These are phyloP conservation scores for Clausena lansium DNA, from an alignment of 345 rosid genomes.

Conservation along the genomic window DNA sequence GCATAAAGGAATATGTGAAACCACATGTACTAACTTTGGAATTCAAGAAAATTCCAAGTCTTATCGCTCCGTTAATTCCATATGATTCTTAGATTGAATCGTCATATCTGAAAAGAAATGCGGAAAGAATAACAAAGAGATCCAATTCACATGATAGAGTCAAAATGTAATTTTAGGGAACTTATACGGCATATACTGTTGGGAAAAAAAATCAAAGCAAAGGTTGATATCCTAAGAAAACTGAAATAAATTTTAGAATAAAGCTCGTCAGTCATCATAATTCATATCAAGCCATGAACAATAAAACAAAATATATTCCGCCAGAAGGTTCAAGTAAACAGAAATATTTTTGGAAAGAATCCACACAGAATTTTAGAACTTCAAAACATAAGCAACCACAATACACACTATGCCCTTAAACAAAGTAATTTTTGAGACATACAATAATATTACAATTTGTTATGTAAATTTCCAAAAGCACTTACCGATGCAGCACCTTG, in stretches of 20 bases:
- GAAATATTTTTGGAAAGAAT: not conserved
- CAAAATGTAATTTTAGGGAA: not conserved
- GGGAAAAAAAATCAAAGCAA: not conserved
- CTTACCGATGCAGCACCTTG: constrained; percentile 46
- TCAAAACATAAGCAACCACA: not conserved
- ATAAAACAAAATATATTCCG: no score
- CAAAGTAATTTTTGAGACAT: not conserved
- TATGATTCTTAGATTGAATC: not conserved
- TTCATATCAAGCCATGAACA: not conserved
- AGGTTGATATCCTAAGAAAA: not conserved
- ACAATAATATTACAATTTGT: not conserved
- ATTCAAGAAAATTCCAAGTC: not conserved
- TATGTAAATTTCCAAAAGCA: not conserved
- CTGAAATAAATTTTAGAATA: not conserved
- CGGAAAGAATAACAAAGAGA: not conserved
- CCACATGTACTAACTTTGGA: no score
- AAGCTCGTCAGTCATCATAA: not conserved
- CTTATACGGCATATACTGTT: not conserved
- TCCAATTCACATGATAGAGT: not conserved
- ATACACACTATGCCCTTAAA: not conserved
- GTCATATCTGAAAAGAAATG: not conserved
- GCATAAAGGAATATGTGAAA: not conserved
- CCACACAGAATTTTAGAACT: not conserved
- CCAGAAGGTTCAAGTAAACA: not conserved
- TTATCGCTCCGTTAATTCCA: not conserved